A percentile compares a stretch with the other conserved stretches of the same genome.
These are phyloP conservation scores for Tylopilus sp. DNA, from an alignment of 768 basidiomycete species.

Conservation along the genomic window DNA sequence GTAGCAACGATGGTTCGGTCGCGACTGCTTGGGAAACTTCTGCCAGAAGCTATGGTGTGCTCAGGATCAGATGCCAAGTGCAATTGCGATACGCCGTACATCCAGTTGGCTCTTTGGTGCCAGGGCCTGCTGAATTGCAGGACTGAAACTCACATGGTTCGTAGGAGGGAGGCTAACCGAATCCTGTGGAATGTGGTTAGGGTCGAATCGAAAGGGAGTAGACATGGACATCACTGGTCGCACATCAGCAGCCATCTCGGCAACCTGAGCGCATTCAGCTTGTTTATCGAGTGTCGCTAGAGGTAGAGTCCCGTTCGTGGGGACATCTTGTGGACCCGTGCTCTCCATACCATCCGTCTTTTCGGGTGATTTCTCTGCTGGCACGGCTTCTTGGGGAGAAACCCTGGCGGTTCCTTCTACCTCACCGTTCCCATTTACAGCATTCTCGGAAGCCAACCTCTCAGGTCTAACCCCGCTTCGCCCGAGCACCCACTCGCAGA, in stretches of 20 bases:
- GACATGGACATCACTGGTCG: conserved; percentile 19
- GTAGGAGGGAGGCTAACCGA: background rate
- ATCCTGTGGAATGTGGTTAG: conserved; percentile 9
- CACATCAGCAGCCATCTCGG: conserved; percentile 15
- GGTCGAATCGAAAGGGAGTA: background rate
- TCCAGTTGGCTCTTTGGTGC: conserved; percentile 25
- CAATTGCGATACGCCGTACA: conserved; percentile 20
- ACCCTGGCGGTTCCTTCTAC: background rate
- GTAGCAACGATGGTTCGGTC: conserved; percentile 25
- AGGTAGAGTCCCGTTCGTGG: background rate
- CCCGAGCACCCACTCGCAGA: conserved; percentile 29
- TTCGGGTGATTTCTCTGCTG: background rate
- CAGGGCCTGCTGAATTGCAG: conserved; percentile 11
- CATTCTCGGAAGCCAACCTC: conserved; percentile 1
- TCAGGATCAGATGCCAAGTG: conserved; percentile 17
- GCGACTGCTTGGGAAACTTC: conserved; percentile 30
- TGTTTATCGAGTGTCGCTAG: conserved; percentile 2
- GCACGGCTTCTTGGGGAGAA: background rate
- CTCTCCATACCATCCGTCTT: conserved; percentile 22
- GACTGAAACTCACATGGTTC: conserved; percentile 4
- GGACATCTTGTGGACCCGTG: background rate
- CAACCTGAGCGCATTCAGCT: background rate
- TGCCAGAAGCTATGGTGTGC: conserved; percentile 22
- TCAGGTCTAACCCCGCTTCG: conserved; percentile 10
- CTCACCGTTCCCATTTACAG: background rate